Conservation (phyloP, 2,329 filamentous ascomycete genomes). For the Phoma sp. region DNA sequence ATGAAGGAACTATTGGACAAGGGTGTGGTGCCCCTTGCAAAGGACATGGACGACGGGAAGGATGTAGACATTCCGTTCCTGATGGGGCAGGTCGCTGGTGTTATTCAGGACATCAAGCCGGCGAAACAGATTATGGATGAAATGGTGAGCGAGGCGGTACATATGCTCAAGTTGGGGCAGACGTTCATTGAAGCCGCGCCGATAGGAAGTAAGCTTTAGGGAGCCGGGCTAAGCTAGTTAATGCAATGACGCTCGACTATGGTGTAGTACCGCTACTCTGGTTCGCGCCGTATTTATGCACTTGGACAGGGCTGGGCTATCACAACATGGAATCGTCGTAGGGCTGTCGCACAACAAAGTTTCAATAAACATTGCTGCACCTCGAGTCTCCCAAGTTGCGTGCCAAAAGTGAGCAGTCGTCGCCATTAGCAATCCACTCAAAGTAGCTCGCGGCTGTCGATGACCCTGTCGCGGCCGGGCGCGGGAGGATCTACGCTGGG, state of each 20-base stretch:
- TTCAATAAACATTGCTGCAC: slow-evolving; percentile 2
- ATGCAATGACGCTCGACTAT: not conserved
- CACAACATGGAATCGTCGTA: slow-evolving; percentile 9
- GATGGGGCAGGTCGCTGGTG: slow-evolving; percentile 92
- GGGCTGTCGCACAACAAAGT: slow-evolving; percentile 7
- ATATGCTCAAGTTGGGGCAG: slow-evolving; percentile 48
- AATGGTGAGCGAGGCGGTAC: slow-evolving; percentile 69
- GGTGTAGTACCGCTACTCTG: not conserved
- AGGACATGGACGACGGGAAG: slow-evolving; percentile 82
- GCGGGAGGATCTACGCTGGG: slow-evolving; percentile 29
- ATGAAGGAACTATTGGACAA: slow-evolving; percentile 77
- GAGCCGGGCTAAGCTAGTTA: not conserved
- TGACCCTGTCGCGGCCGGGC: slow-evolving; percentile 6
- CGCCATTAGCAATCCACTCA: not conserved
- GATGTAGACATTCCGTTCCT: slow-evolving; percentile 87
- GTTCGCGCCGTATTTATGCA: not conserved
- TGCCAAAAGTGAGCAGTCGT: not conserved
- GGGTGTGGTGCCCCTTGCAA: slow-evolving; percentile 81
- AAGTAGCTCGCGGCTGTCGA: not conserved
- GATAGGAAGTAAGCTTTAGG: slow-evolving; percentile 43
- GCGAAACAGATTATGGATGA: slow-evolving; percentile 85
- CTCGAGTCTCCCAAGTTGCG: not conserved
- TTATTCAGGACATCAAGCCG: slow-evolving; percentile 78
- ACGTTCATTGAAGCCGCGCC: slow-evolving; percentile 37
- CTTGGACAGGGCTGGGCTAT: not conserved